These are phyloP conservation scores for Pholiota molesta DNA, from an alignment of 768 basidiomycete genomes.

Conservation along the genomic window DNA sequence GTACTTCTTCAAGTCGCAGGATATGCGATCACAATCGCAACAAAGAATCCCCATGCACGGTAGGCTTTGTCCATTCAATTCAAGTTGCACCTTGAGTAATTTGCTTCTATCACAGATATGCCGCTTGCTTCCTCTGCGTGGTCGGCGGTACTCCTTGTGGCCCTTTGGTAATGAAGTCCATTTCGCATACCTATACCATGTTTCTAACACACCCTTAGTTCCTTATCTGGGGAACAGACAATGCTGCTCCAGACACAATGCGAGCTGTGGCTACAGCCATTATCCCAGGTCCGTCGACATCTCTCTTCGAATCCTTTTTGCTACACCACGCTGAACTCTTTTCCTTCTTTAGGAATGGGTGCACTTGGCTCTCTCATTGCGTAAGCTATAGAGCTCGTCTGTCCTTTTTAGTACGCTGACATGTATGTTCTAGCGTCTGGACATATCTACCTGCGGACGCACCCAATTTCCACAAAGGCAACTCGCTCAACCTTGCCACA, in stretches of 20 bases:
- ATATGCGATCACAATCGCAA: constrained; percentile 45
- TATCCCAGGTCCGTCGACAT: constrained; percentile 37
- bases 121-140: constrained; percentile 47
- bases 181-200: neutral
- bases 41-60: constrained; percentile 42
- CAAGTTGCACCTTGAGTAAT: neutral
- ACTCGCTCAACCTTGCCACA: constrained; percentile 46
- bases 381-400: constrained; percentile 31
- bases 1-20: constrained; percentile 41
- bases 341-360: constrained; percentile 35
- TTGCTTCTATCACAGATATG: constrained; percentile 34
- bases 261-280: constrained; percentile 46
- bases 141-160: constrained; percentile 41
- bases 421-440: constrained; percentile 38
- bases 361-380: constrained; percentile 48
- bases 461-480: constrained; percentile 50
- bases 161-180: constrained; percentile 30
- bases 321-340: neutral
- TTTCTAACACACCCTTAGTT: constrained; percentile 15
- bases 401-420: neutral
- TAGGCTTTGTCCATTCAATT: constrained; percentile 12
- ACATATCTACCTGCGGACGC: constrained; percentile 49
- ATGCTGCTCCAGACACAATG: constrained; percentile 52
- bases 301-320: neutral
- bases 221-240: constrained; percentile 51